A percentile compares a stretch with the other conserved stretches of the same genome.
These are phyloP conservation scores for Theileria parva DNA, from an alignment of 169 alveolate genomes.

Conservation along the genomic window DNA sequence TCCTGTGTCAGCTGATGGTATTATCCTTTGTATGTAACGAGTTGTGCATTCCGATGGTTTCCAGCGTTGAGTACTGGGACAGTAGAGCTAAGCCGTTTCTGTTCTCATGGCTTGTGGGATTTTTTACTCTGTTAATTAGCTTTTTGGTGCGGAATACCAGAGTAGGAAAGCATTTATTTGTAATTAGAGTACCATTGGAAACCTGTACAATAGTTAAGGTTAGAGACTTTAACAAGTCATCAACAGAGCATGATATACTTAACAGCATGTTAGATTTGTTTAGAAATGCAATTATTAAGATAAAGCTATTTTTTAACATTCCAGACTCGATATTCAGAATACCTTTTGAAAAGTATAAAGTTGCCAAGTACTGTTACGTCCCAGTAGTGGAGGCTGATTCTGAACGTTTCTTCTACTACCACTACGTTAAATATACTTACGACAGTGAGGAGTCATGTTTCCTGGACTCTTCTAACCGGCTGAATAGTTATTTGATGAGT, in stretches of 20 bases:
- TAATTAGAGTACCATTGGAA: slow-evolving; percentile 33
- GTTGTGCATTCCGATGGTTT: slow-evolving; percentile 69
- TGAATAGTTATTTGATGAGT: slow-evolving; percentile 57
- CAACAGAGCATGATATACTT: slow-evolving; percentile 56
- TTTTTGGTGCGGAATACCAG: slow-evolving; percentile 49
- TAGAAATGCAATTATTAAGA: slow-evolving; percentile 27
- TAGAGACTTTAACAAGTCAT: slow-evolving; percentile 46
- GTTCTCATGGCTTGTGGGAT: slow-evolving; percentile 59
- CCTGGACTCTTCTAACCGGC: slow-evolving; percentile 65
- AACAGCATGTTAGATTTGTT: slow-evolving; percentile 31
- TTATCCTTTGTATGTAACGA: slow-evolving; percentile 68
- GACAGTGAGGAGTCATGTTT: slow-evolving; percentile 63
- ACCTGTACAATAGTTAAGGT: slow-evolving; percentile 41
- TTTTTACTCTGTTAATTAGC: slow-evolving; percentile 34
- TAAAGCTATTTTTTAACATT: slow-evolving; percentile 56
- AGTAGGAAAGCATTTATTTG: slow-evolving; percentile 59
- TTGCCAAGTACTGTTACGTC: slow-evolving; percentile 32
- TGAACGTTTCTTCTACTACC: slow-evolving; percentile 59
- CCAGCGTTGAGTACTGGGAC: slow-evolving; percentile 70
- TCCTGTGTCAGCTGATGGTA: slow-evolving; percentile 69
- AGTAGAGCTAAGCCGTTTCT: slow-evolving; percentile 68
- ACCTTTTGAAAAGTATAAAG: slow-evolving; percentile 61
- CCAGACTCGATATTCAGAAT: slow-evolving; percentile 56
- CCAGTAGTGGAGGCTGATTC: slow-evolving; percentile 15
- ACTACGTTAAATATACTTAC: slow-evolving; percentile 69